Evolutionary conservation across 2,329 filamentous ascomycete species (phyloP), one percentile per base, ranked within the genome.

Genomic region (Monosporascus sp.): DNA sequence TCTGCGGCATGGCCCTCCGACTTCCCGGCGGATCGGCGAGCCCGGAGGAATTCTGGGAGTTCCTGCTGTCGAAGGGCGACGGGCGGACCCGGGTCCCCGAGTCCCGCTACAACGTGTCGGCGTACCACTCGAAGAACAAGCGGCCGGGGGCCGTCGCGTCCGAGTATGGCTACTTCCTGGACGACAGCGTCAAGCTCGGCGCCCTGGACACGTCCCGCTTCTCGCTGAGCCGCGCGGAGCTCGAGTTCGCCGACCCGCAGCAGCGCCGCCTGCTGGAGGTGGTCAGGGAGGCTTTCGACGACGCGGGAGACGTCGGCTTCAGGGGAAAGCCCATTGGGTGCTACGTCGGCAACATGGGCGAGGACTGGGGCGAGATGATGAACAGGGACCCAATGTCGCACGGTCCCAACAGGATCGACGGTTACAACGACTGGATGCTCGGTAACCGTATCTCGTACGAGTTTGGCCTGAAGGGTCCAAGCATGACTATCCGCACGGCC

Each of bases 181-280:
- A 67, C 38, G 59, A 65, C 6, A 53, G 25, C 18, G 54, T 62
- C 8, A 61, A 69, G 36, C 48, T 69, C 0, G 55, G 55, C 1
- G 49, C 48, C 9, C 54, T 69, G 7, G 68, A 68, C 50, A 57
- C 61, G 8, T 57, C 62, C 0, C 58, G 65, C 39, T 70, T 68
- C 54, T 53, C 53, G 9, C 61, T 70, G 47, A 42, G 48, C 18
- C 20, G 46, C 20, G 25, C 50, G 3, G 68, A 72, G 48, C 55
- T 65, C 14, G 66, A 69, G 48, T 46, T 51, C 2, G 51, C 65
- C n/a, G 72, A 74, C 47, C 71, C 71, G 0, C 67, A 70, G 18
- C 70, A 72, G 50, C 53, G 70, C 5, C 63, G 65, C 11, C 54
- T 68, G 24, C 62, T 72, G 1, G 65, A 72, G 46, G 62, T 71